phyloP scores from a whole-genome alignment of 768 basidiomycete species.

The Trametes maxima region DNA sequence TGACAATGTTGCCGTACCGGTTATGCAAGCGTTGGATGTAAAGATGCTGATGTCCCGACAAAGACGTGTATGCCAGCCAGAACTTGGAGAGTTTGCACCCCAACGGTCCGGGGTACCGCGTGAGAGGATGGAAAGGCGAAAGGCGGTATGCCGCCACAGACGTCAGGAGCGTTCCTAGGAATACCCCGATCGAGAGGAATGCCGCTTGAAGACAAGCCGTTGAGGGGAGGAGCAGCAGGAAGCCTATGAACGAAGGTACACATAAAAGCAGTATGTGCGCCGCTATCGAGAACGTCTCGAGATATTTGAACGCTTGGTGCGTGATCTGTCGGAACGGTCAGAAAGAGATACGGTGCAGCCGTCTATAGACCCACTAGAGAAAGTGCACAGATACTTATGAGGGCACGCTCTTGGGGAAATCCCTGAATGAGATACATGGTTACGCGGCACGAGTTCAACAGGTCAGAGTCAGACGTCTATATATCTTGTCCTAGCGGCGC shows the following conservation, averaged over 20 bases:
- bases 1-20: slow-evolving; percentile 40
- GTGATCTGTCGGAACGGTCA: background rate
- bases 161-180: background rate
- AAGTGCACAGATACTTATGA: no score
- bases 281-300: slow-evolving; percentile 2
- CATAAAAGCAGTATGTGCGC: background rate
- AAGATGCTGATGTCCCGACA: slow-evolving; percentile 33
- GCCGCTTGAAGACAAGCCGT: background rate
- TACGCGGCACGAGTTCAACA: no score
- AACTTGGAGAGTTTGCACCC: slow-evolving; percentile 34
- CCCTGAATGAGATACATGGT: no score
- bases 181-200: background rate
- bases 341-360: background rate
- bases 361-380: background rate
- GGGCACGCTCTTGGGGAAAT: no score
- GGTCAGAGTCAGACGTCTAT: no score
- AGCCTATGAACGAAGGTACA: background rate
- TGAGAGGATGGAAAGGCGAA: slow-evolving; percentile 43
- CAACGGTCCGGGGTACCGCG: slow-evolving; percentile 39
- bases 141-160: slow-evolving; percentile 40
- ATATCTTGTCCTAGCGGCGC: no score
- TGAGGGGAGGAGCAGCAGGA: background rate
- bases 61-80: slow-evolving; percentile 26
- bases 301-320: background rate
- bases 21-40: slow-evolving; percentile 37